A percentile compares a stretch with the other conserved stretches of the same genome.
Conservation (phyloP, 441 rosid genomes). For the Hypseocharis bilobata region DNA sequence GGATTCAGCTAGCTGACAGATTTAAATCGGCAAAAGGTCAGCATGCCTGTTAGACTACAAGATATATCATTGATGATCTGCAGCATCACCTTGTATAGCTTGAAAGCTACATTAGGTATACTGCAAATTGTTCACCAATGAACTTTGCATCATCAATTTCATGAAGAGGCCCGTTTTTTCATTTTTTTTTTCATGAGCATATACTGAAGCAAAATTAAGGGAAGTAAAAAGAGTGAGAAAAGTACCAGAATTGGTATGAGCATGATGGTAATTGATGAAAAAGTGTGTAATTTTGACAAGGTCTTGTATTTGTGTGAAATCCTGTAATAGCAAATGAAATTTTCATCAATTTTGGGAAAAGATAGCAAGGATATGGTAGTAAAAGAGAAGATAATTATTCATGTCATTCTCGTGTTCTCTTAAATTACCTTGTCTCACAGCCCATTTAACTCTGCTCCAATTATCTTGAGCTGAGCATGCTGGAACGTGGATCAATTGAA, state of each 20-base stretch:
- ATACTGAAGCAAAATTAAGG: neutral
- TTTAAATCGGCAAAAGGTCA: conserved; percentile 8
- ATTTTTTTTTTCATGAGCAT: too few species aligned
- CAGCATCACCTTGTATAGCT: conserved; percentile 11
- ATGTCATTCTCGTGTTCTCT: neutral
- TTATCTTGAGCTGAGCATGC: conserved; percentile 22
- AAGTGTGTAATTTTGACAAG: too few species aligned
- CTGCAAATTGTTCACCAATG: neutral
- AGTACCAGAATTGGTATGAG: conserved; percentile 19
- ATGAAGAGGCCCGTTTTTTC: too few species aligned
- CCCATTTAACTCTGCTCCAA: conserved; percentile 8
- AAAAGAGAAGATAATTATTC: conserved; percentile 12
- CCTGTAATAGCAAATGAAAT: conserved; percentile 17
- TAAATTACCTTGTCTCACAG: conserved; percentile 19
- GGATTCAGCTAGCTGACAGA: conserved; percentile 9
- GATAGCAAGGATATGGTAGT: neutral
- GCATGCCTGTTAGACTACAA: conserved; percentile 7
- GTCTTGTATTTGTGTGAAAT: neutral
- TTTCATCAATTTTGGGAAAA: neutral
- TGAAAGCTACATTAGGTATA: conserved; percentile 9
- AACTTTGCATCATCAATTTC: neutral
- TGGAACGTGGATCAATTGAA: conserved; percentile 14
- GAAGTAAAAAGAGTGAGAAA: conserved; percentile 5
- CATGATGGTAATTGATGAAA: conserved; percentile 9
- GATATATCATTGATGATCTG: neutral